Evolutionary conservation across 306 rosid species (phyloP).

Genomic region (Ammopiptanthus mongolicus): DNA sequence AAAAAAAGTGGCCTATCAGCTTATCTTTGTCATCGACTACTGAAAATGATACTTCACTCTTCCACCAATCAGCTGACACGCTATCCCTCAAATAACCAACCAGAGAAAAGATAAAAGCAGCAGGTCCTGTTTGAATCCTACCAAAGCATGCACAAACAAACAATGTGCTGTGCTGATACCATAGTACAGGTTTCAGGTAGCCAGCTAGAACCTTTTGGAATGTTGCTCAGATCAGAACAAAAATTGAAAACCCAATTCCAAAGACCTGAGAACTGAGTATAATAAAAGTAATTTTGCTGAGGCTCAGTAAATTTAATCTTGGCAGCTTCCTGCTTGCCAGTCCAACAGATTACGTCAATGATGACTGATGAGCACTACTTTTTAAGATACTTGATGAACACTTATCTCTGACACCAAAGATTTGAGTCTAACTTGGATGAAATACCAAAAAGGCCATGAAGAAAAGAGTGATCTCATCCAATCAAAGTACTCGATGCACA

Average conservation of each 20-base stretch:
- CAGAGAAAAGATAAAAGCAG: constrained; percentile 6
- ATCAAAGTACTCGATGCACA: constrained; percentile 5
- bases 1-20: not conserved
- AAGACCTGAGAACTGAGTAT: constrained; percentile 20
- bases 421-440: constrained; percentile 25
- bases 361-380: constrained; percentile 14
- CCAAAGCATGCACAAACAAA: constrained; percentile 34
- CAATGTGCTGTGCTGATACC: constrained; percentile 13
- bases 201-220: constrained; percentile 56
- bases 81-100: constrained; percentile 5
- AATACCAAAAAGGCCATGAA: not conserved
- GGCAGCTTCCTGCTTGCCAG: constrained; percentile 22
- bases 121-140: constrained; percentile 21
- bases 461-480: not conserved
- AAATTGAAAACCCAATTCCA: constrained; percentile 35
- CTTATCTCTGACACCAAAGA: constrained; percentile 28
- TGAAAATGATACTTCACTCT: constrained; percentile 8
- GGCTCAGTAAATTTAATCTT: not conserved
- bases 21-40: constrained; percentile 1
- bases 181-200: constrained; percentile 17
- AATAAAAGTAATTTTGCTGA: not conserved
- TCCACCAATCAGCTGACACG: constrained; percentile 21
- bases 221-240: constrained; percentile 36
- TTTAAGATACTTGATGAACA: constrained; percentile 12
- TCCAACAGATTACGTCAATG: constrained; percentile 7